phyloP scores from a whole-genome alignment of 106 monocot species.

The Dendrobium nobile region DNA sequence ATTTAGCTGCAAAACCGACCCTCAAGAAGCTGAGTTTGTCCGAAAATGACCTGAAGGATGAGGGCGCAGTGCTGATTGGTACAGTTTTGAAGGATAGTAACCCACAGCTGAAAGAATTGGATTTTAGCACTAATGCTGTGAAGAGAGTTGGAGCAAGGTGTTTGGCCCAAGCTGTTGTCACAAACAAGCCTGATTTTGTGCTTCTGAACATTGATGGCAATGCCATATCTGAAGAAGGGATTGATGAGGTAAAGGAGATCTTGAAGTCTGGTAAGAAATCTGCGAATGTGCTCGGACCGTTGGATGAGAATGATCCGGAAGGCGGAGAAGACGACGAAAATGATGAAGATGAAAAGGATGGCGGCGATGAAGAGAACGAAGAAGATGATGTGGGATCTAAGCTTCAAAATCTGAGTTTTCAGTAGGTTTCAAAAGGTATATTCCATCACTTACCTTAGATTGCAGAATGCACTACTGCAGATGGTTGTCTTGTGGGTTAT shows the following conservation, averaged over 20 bases:
- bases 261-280: slow-evolving; percentile 41
- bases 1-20: slow-evolving; percentile 25
- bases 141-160: slow-evolving; percentile 68
- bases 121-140: slow-evolving; percentile 64
- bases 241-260: slow-evolving; percentile 83
- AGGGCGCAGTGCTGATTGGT: slow-evolving; percentile 62
- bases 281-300: slow-evolving; percentile 56
- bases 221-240: slow-evolving; percentile 85
- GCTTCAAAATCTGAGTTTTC: slow-evolving; percentile 8
- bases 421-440: neutral
- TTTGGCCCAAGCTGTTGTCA: slow-evolving; percentile 51
- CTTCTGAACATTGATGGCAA: slow-evolving; percentile 78
- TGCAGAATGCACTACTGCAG: too few species aligned
- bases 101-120: slow-evolving; percentile 56
- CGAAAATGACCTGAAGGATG: slow-evolving; percentile 83
- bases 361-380: neutral
- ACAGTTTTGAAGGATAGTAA: slow-evolving; percentile 46
- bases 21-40: slow-evolving; percentile 63
- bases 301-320: slow-evolving; percentile 88
- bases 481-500: too few species aligned
- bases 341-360: neutral
- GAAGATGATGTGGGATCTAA: neutral
- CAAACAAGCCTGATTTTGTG: slow-evolving; percentile 51
- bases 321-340: slow-evolving; percentile 25
- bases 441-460: neutral